Evolutionary conservation across 257 asterid species (phyloP).

Genomic region (Mentha longifolia): DNA sequence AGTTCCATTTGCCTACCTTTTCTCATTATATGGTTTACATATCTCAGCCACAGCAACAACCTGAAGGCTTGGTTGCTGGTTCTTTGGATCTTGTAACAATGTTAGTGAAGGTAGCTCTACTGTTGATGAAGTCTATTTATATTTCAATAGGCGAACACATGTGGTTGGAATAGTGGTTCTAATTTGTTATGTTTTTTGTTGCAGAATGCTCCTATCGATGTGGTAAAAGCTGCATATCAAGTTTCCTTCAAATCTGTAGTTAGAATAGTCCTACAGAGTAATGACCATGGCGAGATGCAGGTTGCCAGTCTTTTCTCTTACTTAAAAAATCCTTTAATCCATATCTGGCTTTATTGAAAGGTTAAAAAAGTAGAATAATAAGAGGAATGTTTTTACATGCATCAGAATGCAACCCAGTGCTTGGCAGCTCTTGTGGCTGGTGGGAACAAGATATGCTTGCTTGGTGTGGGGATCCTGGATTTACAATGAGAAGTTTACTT

Average conservation of each 20-base stretch:
- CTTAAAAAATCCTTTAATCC: slow-evolving; percentile 16
- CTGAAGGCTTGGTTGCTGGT: slow-evolving; percentile 92
- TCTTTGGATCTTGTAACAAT: slow-evolving; percentile 86
- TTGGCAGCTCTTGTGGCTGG: slow-evolving; percentile 82
- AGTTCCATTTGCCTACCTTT: slow-evolving; percentile 25
- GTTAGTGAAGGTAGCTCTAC: slow-evolving; percentile 71
- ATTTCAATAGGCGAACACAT: slow-evolving; percentile 20
- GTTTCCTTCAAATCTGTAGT: slow-evolving; percentile 76
- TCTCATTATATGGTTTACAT: slow-evolving; percentile 36
- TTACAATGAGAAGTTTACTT: slow-evolving; percentile 85
- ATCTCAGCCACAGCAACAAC: slow-evolving; percentile 91
- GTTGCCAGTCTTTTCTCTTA: slow-evolving; percentile 40
- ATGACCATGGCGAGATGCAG: slow-evolving; percentile 96
- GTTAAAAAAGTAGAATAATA: slow-evolving; percentile 25
- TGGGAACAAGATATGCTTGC: slow-evolving; percentile 86
- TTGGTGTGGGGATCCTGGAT: slow-evolving; percentile 89
- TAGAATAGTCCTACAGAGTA: slow-evolving; percentile 76
- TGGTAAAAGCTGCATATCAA: slow-evolving; percentile 72
- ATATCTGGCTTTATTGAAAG: slow-evolving; percentile 16
- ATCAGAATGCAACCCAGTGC: slow-evolving; percentile 94
- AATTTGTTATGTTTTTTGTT: slow-evolving; percentile 33
- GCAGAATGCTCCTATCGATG: slow-evolving; percentile 87
- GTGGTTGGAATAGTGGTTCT: slow-evolving; percentile 28
- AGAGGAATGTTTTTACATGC: slow-evolving; percentile 28
- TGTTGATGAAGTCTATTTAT: slow-evolving; percentile 26